These are phyloP conservation scores for Suillus brevipes DNA, from an alignment of 768 basidiomycete species.

Conservation along the genomic window DNA sequence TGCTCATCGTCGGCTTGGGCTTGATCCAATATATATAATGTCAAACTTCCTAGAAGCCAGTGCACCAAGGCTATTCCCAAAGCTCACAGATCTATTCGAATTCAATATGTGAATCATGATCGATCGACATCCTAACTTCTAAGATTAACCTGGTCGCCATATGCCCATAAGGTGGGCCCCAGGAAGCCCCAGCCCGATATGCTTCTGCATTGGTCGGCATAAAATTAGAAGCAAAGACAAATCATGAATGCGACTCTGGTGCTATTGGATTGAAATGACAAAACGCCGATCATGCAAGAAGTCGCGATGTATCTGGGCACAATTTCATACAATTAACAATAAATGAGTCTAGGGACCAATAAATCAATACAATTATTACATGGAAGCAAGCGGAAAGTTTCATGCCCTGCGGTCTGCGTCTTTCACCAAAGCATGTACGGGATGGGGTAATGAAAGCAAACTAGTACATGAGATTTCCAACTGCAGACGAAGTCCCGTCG, in stretches of 20 bases:
- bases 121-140: background rate
- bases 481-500: slow-evolving; percentile 25
- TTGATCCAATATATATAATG: background rate
- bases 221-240: background rate
- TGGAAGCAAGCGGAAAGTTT: background rate
- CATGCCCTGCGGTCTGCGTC: background rate
- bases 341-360: background rate
- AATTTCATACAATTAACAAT: background rate
- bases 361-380: background rate
- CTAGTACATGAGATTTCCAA: slow-evolving; percentile 27
- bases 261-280: background rate
- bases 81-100: background rate
- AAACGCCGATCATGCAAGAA: background rate
- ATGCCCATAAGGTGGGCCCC: background rate
- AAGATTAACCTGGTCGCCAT: background rate
- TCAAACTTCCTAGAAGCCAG: background rate
- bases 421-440: background rate
- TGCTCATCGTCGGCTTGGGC: background rate
- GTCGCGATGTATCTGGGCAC: background rate
- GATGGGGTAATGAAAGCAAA: background rate
- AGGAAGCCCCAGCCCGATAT: background rate
- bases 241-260: background rate
- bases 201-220: background rate
- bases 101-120: background rate
- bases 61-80: background rate